Conservation (phyloP, 768 basidiomycete genomes). For the Serendipita sp. region DNA sequence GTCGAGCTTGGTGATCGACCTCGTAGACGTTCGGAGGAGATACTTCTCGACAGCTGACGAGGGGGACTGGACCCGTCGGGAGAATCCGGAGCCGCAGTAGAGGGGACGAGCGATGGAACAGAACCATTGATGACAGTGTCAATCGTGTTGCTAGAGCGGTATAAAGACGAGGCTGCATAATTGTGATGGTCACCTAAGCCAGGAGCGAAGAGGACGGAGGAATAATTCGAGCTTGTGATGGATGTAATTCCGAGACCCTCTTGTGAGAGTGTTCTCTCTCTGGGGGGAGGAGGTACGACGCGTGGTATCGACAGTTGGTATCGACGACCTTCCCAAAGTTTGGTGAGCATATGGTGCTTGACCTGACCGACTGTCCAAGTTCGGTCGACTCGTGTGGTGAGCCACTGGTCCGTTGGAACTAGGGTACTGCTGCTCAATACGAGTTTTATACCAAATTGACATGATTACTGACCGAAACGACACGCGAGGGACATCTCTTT, state of each 20-base stretch:
- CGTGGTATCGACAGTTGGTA: not conserved
- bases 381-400: conserved; percentile 11
- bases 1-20: not conserved
- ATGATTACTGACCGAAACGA: not conserved
- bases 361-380: conserved; percentile 9
- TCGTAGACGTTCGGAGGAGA: not conserved
- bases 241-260: not conserved
- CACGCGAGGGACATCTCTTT: conserved; percentile 5
- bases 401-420: conserved; percentile 13
- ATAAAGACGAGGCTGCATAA: not conserved
- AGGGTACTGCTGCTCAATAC: not conserved
- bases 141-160: not conserved
- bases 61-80: not conserved
- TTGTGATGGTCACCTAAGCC: not conserved
- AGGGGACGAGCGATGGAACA: not conserved
- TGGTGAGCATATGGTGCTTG: conserved; percentile 6
- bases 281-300: not conserved
- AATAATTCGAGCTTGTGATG: conserved; percentile 2
- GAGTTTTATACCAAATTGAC: not conserved
- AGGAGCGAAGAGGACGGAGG: not conserved
- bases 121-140: not conserved
- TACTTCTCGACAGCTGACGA: not conserved
- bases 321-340: conserved; percentile 1
- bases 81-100: not conserved
- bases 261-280: not conserved